Base-by-base conservation (phyloP, 2,329 filamentous ascomycete species). In the Cladophialophora chaetospira region DNA sequence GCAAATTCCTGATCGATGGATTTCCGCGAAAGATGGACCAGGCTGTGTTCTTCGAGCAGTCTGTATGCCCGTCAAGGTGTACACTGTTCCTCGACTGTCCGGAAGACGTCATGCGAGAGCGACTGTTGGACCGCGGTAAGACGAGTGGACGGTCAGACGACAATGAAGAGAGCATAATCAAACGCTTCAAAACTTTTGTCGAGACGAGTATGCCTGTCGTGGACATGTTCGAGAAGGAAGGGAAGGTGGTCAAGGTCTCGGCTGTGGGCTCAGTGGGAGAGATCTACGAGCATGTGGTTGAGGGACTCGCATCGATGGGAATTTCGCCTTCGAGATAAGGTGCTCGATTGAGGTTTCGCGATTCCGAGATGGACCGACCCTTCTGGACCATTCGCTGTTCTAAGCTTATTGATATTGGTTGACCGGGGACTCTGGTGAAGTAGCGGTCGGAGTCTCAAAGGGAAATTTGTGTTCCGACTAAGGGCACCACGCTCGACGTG, bases 141-240 rank as follows among this genome's bases (percentile, higher is more conserved):
- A 97, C 93, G 13, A 92, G 88, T 69, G 94, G 94, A 38, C 83
- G 94, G 63, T 79, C 88, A 48, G 94, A 99, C 74, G 94, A 99
- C 77, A 99, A 99, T 72, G 88, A 86, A 54, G 94, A 96, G 76
- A 91, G 87, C 69, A 99, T 97, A 73, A 88, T 89, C 78, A 99
- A 99, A 86, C 84, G 94, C 55, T 99, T 99, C 82, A 86, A 85
- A 70, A 92, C 88, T 3, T 99, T 97, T 71, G 79, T 95, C 67
- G 91, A 97, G 75, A 96, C 91, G 2, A 96, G 91, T 76, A 97
- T 97, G 93, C 94, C 94, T 23, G 94, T 97, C 44, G 91, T 99
- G 53, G 82, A 96, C 66, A 84, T 90, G 71, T 97, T 88, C 72
- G 86, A 88, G 69, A 79, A 80, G 67, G 79, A 92, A 75, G 85